These are phyloP conservation scores for Claviceps pusilla DNA, from an alignment of 2,329 filamentous ascomycete genomes.

Conservation along the genomic window DNA sequence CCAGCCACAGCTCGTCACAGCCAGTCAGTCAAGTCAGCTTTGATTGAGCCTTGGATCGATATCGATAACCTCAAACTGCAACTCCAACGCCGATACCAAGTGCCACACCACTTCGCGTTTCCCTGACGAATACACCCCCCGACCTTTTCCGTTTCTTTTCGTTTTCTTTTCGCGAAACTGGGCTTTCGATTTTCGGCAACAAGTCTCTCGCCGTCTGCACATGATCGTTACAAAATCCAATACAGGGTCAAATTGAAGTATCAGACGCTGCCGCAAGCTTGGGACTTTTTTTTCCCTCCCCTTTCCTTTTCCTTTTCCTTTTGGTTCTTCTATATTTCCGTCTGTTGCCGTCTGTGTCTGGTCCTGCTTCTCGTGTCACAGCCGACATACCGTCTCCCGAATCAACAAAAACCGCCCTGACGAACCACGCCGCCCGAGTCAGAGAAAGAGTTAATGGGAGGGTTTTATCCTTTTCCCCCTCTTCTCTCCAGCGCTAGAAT, in stretches of 20 bases:
- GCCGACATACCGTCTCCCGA: neutral
- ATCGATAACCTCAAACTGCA: neutral
- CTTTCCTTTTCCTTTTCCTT: too few relatives aligned
- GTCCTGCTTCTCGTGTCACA: neutral
- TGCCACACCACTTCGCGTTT: constrained; percentile 1
- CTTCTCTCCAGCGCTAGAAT: too few relatives aligned
- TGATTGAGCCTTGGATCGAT: neutral
- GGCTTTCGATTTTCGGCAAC: neutral
- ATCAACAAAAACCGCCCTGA: neutral
- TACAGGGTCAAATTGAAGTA: neutral
- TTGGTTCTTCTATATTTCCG: neutral
- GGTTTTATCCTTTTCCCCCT: neutral
- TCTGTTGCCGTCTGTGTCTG: neutral
- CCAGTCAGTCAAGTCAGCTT: constrained; percentile 1
- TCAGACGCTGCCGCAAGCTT: too few relatives aligned
- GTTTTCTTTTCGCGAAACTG: neutral
- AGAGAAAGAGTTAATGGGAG: neutral
- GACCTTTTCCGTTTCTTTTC: neutral
- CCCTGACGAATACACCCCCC: constrained; percentile 1
- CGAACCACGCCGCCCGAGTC: neutral
- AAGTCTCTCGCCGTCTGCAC: too few relatives aligned
- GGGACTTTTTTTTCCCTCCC: too few relatives aligned
- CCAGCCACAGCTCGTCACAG: neutral
- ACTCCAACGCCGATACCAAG: neutral
- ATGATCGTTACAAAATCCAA: neutral